A percentile compares a stretch with the other conserved stretches of the same genome.
Evolutionary conservation across 1,284 basidiomycete species (phyloP).

Genomic region (Bjerkandera adusta): DNA sequence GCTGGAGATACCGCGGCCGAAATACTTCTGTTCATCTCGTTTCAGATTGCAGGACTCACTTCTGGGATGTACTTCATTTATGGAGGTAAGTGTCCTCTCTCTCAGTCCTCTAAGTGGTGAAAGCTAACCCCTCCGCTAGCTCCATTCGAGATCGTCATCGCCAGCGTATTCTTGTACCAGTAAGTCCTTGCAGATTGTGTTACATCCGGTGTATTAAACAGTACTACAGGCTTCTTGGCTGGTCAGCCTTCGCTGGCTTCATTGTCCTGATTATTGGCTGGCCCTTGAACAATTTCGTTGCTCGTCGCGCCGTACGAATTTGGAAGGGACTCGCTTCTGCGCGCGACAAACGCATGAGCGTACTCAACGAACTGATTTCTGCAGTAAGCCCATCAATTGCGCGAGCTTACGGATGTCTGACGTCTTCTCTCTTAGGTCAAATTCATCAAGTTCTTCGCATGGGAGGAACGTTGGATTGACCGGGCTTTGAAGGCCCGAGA

Average conservation of each 20-base stretch:
- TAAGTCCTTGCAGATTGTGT: conserved; percentile 32
- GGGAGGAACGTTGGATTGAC: conserved; percentile 76
- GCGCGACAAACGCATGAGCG: conserved; percentile 82
- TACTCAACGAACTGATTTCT: conserved; percentile 83
- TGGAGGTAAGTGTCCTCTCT: conserved; percentile 41
- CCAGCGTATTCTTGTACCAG: conserved; percentile 77
- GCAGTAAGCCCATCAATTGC: conserved; percentile 52
- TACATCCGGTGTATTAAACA: background rate
- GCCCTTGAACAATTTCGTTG: conserved; percentile 71
- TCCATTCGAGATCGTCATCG: conserved; percentile 82
- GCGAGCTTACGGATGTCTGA: no score
- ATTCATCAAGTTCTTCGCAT: conserved; percentile 87
- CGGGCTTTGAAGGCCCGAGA: conserved; percentile 55
- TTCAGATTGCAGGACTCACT: conserved; percentile 42
- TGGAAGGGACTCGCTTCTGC: conserved; percentile 72
- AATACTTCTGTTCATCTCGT: background rate
- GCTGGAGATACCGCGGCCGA: no score
- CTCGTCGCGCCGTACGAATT: conserved; percentile 63
- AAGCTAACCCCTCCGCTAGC: conserved; percentile 37
- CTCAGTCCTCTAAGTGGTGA: background rate
- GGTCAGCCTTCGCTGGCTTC: conserved; percentile 84
- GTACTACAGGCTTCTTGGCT: conserved; percentile 70
- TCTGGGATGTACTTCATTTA: conserved; percentile 64
- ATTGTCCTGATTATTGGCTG: conserved; percentile 71
- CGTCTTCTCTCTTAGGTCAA: conserved; percentile 45